Percentiles rank a stretch among this genome's conserved stretches.
These are phyloP conservation scores for Ophioceras dolichostomum DNA, from an alignment of 2,329 filamentous ascomycete species.

Conservation along the genomic window DNA sequence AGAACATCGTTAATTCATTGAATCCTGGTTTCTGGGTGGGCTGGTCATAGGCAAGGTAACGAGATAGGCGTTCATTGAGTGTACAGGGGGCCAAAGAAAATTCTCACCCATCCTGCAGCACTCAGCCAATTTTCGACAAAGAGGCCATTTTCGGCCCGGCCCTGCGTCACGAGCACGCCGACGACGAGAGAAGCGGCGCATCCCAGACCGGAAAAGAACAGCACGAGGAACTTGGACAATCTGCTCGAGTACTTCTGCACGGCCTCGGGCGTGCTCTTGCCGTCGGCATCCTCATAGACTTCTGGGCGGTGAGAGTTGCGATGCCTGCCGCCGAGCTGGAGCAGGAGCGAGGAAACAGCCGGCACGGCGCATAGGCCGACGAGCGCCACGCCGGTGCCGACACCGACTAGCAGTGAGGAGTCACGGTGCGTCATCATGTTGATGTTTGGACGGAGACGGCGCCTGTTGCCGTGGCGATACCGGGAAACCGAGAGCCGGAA, in stretches of 20 bases:
- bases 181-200: constrained; percentile 42
- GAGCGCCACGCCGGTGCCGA: constrained; percentile 14
- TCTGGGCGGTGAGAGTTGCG: too few species aligned
- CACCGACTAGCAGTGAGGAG: constrained; percentile 13
- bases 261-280: constrained; percentile 52
- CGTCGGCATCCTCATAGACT: constrained; percentile 56
- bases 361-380: constrained; percentile 17
- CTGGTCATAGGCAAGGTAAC: background rate
- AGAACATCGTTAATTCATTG: too few species aligned
- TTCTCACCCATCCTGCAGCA: constrained; percentile 49
- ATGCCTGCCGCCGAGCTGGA: constrained; percentile 13
- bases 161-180: constrained; percentile 37
- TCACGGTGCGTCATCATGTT: too few species aligned
- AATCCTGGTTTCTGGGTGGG: too few species aligned
- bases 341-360: constrained; percentile 14
- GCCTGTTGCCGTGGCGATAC: too few species aligned
- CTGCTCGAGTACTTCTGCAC: constrained; percentile 49
- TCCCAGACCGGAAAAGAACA: constrained; percentile 41
- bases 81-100: constrained; percentile 6
- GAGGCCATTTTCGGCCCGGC: constrained; percentile 20
- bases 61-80: constrained; percentile 1
- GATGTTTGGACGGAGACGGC: too few species aligned
- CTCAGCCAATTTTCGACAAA: constrained; percentile 47
- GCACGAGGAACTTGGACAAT: constrained; percentile 40
- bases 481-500: too few species aligned